Evolutionary conservation across 768 basidiomycete species (phyloP).

Genomic region (Favolaschia claudopus): DNA sequence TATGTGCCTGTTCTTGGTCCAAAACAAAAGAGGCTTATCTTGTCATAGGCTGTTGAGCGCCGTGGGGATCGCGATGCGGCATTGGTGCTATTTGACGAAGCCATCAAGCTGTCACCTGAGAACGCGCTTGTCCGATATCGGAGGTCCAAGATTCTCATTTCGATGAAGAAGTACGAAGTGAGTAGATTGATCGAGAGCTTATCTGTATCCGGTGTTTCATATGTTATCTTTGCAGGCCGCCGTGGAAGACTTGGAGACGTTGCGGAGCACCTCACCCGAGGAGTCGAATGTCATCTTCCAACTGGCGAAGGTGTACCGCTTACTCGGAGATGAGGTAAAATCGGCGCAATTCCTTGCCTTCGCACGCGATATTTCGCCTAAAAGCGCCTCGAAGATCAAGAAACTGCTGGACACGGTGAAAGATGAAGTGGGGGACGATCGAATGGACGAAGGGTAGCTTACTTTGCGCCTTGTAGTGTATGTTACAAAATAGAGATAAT

Average conservation of each 20-base stretch:
- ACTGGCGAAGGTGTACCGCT: conserved; percentile 89
- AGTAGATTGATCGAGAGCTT: conserved; percentile 39
- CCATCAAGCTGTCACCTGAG: conserved; percentile 79
- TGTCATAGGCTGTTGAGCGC: conserved; percentile 83
- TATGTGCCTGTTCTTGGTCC: conserved; percentile 52
- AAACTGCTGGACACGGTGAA: conserved; percentile 75
- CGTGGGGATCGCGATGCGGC: conserved; percentile 80
- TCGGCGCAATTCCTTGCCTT: conserved; percentile 87
- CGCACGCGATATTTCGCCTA: conserved; percentile 94
- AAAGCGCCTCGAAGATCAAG: conserved; percentile 84
- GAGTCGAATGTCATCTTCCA: conserved; percentile 98
- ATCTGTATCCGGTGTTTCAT: conserved; percentile 29
- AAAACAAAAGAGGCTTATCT: conserved; percentile 24
- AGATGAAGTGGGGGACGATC: conserved; percentile 66
- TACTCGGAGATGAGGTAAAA: conserved; percentile 79
- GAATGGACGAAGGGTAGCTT: conserved; percentile 79
- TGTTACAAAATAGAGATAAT: conserved; percentile 17
- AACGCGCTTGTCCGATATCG: conserved; percentile 96
- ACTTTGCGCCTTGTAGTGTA: conserved; percentile 8
- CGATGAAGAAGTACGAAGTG: conserved; percentile 84
- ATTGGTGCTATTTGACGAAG: conserved; percentile 81
- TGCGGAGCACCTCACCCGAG: conserved; percentile 86
- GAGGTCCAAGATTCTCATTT: conserved; percentile 89
- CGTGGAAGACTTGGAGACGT: conserved; percentile 78
- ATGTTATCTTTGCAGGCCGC: conserved; percentile 66